These are phyloP conservation scores for Nemania abortiva DNA, from an alignment of 2,329 filamentous ascomycete genomes.

Conservation along the genomic window DNA sequence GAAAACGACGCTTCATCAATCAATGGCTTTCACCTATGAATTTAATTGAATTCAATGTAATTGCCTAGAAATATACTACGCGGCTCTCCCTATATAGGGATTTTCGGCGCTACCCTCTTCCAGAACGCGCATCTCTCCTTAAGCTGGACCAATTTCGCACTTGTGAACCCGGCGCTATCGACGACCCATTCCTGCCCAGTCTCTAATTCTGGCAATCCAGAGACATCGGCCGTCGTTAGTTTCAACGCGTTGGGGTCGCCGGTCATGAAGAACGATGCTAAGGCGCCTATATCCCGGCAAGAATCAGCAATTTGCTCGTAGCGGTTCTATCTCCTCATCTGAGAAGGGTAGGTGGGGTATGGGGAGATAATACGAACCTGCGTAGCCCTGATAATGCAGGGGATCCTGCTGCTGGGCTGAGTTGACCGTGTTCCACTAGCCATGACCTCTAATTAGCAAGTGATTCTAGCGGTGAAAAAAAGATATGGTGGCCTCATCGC, in stretches of 20 bases:
- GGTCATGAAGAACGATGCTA: constrained; percentile 71
- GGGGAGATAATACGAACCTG: constrained; percentile 38
- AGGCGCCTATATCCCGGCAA: constrained; percentile 60
- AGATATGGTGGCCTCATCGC: neutral
- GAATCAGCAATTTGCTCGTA: neutral
- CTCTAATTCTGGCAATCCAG: constrained; percentile 59
- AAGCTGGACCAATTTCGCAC: constrained; percentile 55
- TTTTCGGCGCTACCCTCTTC: constrained; percentile 58
- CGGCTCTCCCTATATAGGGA: constrained; percentile 57
- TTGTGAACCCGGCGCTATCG: constrained; percentile 57
- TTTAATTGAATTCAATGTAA: neutral
- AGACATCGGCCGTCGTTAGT: constrained; percentile 58
- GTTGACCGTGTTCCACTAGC: constrained; percentile 68
- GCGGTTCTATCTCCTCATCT: neutral
- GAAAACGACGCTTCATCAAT: neutral
- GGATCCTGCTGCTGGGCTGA: constrained; percentile 64
- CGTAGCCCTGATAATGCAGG: constrained; percentile 66
- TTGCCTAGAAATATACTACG: neutral
- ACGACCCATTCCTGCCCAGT: constrained; percentile 65
- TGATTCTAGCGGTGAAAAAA: neutral
- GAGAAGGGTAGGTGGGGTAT: neutral
- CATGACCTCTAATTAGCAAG: constrained; percentile 23
- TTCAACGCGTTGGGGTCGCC: constrained; percentile 70
- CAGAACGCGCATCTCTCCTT: constrained; percentile 66
- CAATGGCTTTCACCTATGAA: neutral